Conservation (phyloP, 495 filamentous ascomycete species). For the Cudoniella acicularis region DNA sequence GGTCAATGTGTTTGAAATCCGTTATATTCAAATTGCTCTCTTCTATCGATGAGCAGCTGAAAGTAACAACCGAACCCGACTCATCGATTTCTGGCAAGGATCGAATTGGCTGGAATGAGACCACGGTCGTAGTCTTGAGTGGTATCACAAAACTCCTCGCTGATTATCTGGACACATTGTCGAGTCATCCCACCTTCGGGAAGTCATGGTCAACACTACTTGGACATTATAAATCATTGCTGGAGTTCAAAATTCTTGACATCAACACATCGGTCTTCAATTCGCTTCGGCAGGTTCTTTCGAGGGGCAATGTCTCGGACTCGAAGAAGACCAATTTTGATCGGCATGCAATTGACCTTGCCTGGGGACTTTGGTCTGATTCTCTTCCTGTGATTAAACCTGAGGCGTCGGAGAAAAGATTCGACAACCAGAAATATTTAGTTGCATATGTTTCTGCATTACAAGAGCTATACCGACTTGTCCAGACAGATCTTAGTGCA, state of each 20-base stretch:
- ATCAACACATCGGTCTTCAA: conserved; percentile 71
- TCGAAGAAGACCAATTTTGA: conserved; percentile 44
- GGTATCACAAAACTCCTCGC: conserved; percentile 65
- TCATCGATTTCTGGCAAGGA: conserved; percentile 34
- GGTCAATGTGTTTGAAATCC: conserved; percentile 76
- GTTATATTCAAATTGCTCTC: conserved; percentile 74
- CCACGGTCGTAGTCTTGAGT: conserved; percentile 67
- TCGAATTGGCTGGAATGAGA: conserved; percentile 66
- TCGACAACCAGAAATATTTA: conserved; percentile 71
- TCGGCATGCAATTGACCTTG: conserved; percentile 53
- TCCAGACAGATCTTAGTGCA: conserved; percentile 57
- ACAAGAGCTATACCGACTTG: conserved; percentile 76
- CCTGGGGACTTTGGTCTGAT: conserved; percentile 71
- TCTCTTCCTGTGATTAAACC: conserved; percentile 49
- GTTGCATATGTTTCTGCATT: conserved; percentile 74
- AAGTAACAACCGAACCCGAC: conserved; percentile 13
- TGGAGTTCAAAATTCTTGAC: conserved; percentile 58
- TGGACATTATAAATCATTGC: conserved; percentile 55
- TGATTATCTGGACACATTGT: conserved; percentile 60
- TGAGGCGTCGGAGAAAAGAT: conserved; percentile 40
- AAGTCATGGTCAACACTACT: conserved; percentile 68
- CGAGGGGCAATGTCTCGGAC: conserved; percentile 43
- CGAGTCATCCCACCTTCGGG: conserved; percentile 52
- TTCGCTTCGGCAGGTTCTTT: conserved; percentile 62
- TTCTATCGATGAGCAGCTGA: conserved; percentile 46